These are phyloP conservation scores for Oryza australiensis DNA, from an alignment of 176 grass and related monocot genomes.

Conservation along the genomic window DNA sequence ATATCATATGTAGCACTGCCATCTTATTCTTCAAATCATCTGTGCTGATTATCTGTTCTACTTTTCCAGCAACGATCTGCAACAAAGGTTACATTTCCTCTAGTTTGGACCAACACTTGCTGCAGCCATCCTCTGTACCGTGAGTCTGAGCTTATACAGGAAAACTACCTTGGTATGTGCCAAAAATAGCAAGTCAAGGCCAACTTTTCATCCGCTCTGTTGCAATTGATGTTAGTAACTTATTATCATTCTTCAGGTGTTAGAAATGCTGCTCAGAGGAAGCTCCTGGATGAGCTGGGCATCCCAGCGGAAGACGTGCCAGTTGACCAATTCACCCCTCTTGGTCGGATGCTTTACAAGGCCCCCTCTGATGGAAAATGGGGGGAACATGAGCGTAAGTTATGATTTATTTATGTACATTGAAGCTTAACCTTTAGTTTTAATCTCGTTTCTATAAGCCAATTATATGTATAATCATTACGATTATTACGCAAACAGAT, in stretches of 20 bases:
- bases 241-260: constrained; percentile 48
- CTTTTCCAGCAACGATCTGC: constrained; percentile 82
- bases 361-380: constrained; percentile 92
- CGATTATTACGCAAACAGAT: neutral
- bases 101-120: constrained; percentile 97
- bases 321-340: constrained; percentile 78
- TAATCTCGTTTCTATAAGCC: too few species aligned
- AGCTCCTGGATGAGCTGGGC: constrained; percentile 87
- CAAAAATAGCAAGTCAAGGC: neutral
- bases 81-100: constrained; percentile 94
- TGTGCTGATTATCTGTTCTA: constrained; percentile 9
- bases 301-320: constrained; percentile 80
- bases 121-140: constrained; percentile 98
- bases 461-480: neutral
- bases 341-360: constrained; percentile 95
- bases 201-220: neutral
- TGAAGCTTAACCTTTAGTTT: neutral
- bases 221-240: neutral
- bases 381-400: constrained; percentile 91
- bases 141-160: constrained; percentile 90
- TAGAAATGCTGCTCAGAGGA: constrained; percentile 95
- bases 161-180: constrained; percentile 75
- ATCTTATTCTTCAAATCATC: neutral
- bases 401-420: neutral
- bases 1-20: neutral